Conservation (phyloP, 306 rosid species). For the Cyamopsis tetragonoloba region DNA sequence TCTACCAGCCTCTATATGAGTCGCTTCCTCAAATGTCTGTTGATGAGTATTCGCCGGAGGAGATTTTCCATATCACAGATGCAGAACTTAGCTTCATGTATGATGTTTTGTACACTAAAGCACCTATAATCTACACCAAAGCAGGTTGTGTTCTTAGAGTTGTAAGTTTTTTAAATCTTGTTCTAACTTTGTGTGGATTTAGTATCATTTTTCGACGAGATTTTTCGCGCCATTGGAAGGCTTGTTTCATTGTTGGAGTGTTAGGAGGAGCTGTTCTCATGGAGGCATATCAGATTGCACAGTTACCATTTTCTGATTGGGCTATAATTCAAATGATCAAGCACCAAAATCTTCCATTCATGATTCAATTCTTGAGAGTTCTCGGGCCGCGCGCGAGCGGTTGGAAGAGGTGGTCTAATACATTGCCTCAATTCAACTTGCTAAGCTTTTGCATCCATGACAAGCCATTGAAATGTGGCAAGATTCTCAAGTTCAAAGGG, state of each 20-base stretch:
- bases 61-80: conserved; percentile 50
- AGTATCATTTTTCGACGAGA: conserved; percentile 16
- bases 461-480: conserved; percentile 32
- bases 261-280: conserved; percentile 46
- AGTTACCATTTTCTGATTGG: conserved; percentile 58
- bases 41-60: conserved; percentile 30
- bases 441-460: conserved; percentile 46
- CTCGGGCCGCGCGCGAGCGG: conserved; percentile 32
- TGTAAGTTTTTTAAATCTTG: conserved; percentile 35
- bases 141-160: conserved; percentile 49
- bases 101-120: conserved; percentile 66
- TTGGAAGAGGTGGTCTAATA: conserved; percentile 68
- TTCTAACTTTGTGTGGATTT: conserved; percentile 38
- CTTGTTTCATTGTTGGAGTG: conserved; percentile 35
- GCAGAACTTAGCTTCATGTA: conserved; percentile 66
- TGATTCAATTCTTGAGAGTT: conserved; percentile 36
- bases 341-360: conserved; percentile 31
- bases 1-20: conserved; percentile 47
- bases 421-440: conserved; percentile 56
- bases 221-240: conserved; percentile 20
- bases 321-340: conserved; percentile 48
- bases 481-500: conserved; percentile 31
- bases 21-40: conserved; percentile 38
- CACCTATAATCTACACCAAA: conserved; percentile 46
- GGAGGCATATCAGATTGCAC: conserved; percentile 56